phyloP scores from a whole-genome alignment of 768 basidiomycete species.

The Lyophyllum decastes region DNA sequence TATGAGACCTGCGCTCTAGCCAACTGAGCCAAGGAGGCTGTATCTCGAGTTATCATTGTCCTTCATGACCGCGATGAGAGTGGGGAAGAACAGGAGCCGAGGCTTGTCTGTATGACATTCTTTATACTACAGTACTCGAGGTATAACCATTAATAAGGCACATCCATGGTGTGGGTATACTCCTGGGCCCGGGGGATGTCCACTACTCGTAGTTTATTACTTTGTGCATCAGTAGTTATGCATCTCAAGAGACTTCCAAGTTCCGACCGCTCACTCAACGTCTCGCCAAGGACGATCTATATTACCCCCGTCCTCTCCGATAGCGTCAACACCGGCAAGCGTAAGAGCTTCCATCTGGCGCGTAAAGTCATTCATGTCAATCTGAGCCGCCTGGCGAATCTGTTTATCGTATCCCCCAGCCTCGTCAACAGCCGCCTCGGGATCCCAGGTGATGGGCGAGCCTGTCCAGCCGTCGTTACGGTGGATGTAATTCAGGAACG shows the following conservation, averaged over 20 bases:
- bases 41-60: no score
- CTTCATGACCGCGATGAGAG: no score
- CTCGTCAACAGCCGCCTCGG: slow-evolving; percentile 20
- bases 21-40: slow-evolving; percentile 5
- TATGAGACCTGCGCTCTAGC: neutral
- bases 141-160: no score
- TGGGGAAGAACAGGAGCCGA: no score
- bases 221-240: no score
- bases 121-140: no score
- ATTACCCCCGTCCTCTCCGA: slow-evolving; percentile 13
- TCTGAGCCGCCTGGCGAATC: slow-evolving; percentile 22
- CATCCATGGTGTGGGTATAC: no score
- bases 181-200: no score
- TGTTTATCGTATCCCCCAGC: slow-evolving; percentile 22
- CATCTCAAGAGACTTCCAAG: neutral
- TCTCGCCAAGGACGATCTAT: slow-evolving; percentile 24
- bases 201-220: no score
- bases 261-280: slow-evolving; percentile 9
- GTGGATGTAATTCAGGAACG: slow-evolving; percentile 60
- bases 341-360: slow-evolving; percentile 28
- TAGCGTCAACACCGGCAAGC: slow-evolving; percentile 17
- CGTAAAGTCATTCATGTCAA: slow-evolving; percentile 36
- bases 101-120: no score
- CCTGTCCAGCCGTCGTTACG: slow-evolving; percentile 55
- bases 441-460: slow-evolving; percentile 35